phyloP scores from a whole-genome alignment of 2,329 filamentous ascomycete species.

The Penicillium sclerotiorum region DNA sequence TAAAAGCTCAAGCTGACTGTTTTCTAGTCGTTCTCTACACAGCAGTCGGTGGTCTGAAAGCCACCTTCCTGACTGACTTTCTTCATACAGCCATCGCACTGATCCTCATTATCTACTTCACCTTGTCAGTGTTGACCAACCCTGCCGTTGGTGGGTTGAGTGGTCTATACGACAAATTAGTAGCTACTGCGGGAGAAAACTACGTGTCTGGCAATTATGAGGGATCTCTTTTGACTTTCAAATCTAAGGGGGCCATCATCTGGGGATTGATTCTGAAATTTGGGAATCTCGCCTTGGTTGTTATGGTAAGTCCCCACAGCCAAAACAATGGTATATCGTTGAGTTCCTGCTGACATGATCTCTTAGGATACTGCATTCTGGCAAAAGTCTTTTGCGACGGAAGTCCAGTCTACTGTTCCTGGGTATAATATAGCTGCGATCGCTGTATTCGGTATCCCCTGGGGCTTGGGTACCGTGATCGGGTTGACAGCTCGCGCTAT shows the following conservation, averaged over 20 bases:
- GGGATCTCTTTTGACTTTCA: conserved; percentile 54
- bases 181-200: conserved; percentile 45
- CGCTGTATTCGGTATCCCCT: conserved; percentile 52
- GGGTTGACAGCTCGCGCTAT: conserved; percentile 50
- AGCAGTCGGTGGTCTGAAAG: conserved; percentile 52
- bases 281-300: conserved; percentile 53
- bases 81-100: conserved; percentile 53
- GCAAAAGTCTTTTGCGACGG: conserved; percentile 56
- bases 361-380: conserved; percentile 54
- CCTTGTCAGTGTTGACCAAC: conserved; percentile 48
- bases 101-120: conserved; percentile 54
- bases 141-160: conserved; percentile 46
- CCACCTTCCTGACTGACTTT: conserved; percentile 54
- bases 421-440: conserved; percentile 51
- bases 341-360: background rate
- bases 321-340: background rate
- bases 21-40: conserved; percentile 50
- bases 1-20: conserved; percentile 2
- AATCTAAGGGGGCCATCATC: conserved; percentile 48
- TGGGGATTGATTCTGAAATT: conserved; percentile 54
- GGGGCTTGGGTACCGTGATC: conserved; percentile 52
- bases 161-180: conserved; percentile 52
- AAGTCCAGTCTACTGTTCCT: conserved; percentile 51
- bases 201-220: conserved; percentile 51
- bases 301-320: conserved; percentile 43